These are phyloP conservation scores for Anthostomella pinea DNA, from an alignment of 2,329 filamentous ascomycete species.

Conservation along the genomic window DNA sequence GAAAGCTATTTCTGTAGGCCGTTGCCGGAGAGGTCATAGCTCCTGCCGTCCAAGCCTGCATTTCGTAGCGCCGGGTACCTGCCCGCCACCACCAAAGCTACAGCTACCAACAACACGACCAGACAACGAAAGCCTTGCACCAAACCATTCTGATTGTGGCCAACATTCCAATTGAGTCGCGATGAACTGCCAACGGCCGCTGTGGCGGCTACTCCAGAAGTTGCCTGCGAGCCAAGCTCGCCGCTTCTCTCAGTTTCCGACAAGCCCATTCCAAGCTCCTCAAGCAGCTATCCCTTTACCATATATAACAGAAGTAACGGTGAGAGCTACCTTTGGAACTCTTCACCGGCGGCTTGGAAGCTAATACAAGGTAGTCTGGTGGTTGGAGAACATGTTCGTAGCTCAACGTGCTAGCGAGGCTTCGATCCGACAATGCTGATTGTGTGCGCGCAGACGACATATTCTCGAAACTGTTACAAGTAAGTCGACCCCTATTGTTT, in stretches of 20 bases:
- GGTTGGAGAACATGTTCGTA: constrained; percentile 75
- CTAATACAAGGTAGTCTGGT: constrained; percentile 58
- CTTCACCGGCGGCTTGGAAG: constrained; percentile 2
- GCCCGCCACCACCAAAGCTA: background rate
- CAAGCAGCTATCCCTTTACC: constrained; percentile 49
- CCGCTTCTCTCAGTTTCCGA: constrained; percentile 42
- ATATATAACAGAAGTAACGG: constrained; percentile 56
- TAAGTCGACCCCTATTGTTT: constrained; percentile 33
- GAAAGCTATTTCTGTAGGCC: background rate
- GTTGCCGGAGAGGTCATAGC: no score
- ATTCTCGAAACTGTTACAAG: constrained; percentile 76
- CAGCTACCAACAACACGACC: background rate
- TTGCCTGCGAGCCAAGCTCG: constrained; percentile 36
- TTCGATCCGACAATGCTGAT: constrained; percentile 20
- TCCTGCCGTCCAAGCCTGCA: no score
- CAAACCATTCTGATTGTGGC: no score
- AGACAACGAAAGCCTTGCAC: no score
- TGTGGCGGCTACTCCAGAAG: constrained; percentile 35
- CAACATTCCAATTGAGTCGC: no score
- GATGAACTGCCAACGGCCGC: constrained; percentile 37
- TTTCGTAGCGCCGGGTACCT: no score
- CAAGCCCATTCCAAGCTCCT: constrained; percentile 31
- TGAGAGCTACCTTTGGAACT: constrained; percentile 25
- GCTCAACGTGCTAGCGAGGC: constrained; percentile 4
- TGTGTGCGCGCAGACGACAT: constrained; percentile 62